Base-by-base conservation (phyloP, 2,329 filamentous ascomycete species). In the Dactylella cylindrospora region DNA sequence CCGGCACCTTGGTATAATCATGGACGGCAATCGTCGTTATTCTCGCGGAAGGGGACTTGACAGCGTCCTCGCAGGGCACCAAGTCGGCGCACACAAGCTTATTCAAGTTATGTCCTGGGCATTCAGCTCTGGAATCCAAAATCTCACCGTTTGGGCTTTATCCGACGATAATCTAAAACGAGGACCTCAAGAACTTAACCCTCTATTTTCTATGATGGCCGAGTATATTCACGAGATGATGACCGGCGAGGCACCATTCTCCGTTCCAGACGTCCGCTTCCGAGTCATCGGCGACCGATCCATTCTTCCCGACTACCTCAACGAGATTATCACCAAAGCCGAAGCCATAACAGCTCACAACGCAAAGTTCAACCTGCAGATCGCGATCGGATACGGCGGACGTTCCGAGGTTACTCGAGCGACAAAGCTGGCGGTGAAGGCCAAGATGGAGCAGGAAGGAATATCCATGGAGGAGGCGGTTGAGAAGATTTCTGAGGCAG, bases 21-120 rank as follows among this genome's bases (percentile, higher is more conserved):
- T 60, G 54, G 54, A 60, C 25, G 54, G 54, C 5, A 60, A 60
- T 17, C 54, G 54, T 7, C 45, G 54, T n/a, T 60, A 60, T 20
- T 50, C 54, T 9, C 39, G 32, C 7, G 33, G 54, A 3, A 45
- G 33, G 20, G 54, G 54, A 1, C 23, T 60, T 10, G 17, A 26
- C 10, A 60, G 28, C 32, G 54, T 46, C 5, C 19, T 60, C 19
- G 54, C 39, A 3, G 54, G 54, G 7, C 54, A 60, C 26, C 54
- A 60, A 51, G 54, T 51, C n/a, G 54, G 54, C 7, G 54, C 54
- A 9, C 54, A 60, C 19, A 60, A 60, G 13, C 23, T 60, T 17
- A 38, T 60, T 26, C 54, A 60, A 25, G 54, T 60, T 4, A 60
- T 60, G 33, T 40, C 54, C 1, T 60, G 54, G 54, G 32, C 46